A percentile compares a stretch with the other conserved stretches of the same genome.
These are phyloP conservation scores for Clarireedia sp. DNA, from an alignment of 2,329 filamentous ascomycete species.

Conservation along the genomic window DNA sequence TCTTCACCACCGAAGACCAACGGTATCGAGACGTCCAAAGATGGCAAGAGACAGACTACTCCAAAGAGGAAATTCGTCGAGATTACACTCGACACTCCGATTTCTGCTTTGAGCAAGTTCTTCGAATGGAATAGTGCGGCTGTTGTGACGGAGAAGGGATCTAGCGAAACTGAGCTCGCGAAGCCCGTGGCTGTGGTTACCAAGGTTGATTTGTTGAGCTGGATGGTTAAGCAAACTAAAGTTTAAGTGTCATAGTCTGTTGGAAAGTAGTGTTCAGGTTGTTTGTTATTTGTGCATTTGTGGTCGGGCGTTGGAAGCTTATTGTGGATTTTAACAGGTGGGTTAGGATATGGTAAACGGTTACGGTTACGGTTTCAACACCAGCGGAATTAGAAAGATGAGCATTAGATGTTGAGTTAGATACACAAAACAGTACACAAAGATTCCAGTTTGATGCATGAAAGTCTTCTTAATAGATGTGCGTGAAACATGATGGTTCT, in stretches of 20 bases:
- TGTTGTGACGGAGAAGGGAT: constrained; percentile 73
- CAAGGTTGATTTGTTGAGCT: constrained; percentile 91
- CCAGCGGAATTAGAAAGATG: not conserved
- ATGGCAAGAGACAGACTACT: constrained; percentile 33
- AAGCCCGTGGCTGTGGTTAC: constrained; percentile 89
- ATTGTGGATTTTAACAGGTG: not conserved
- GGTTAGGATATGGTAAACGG: not conserved
- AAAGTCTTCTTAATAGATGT: too few species aligned
- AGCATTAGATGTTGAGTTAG: too few species aligned
- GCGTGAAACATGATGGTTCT: too few species aligned
- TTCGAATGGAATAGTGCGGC: constrained; percentile 98
- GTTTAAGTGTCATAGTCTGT: constrained; percentile 5
- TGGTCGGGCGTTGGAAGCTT: not conserved
- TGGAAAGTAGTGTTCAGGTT: not conserved
- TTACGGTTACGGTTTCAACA: not conserved
- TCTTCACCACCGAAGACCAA: constrained; percentile 27
- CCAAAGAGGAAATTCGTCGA: constrained; percentile 73
- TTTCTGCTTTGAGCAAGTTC: constrained; percentile 80
- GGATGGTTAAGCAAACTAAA: constrained; percentile 66
- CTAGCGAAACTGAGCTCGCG: constrained; percentile 41
- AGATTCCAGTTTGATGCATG: too few species aligned
- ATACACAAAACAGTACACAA: too few species aligned
- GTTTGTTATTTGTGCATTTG: not conserved
- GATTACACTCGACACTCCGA: constrained; percentile 83
- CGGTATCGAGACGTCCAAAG: constrained; percentile 17